Evolutionary conservation across 108 stramenopile genomes (phyloP).

Genomic region (Aurantiochytrium sp.): DNA sequence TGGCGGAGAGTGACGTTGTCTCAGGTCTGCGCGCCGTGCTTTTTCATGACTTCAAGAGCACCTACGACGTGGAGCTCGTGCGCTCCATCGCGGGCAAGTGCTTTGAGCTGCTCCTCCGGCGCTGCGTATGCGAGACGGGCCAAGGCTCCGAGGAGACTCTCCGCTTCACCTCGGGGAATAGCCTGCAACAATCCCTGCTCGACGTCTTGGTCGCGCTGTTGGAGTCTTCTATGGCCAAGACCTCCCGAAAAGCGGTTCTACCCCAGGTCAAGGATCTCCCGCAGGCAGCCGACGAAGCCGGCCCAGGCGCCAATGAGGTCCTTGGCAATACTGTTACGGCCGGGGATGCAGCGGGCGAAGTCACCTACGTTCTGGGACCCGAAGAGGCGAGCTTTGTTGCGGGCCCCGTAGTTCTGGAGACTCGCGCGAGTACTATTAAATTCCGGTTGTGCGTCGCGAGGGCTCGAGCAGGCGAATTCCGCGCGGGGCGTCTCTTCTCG

Average conservation of each 20-base stretch:
- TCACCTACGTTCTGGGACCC: background rate
- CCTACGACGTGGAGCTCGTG: background rate
- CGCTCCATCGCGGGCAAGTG: background rate
- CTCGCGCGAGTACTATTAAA: background rate
- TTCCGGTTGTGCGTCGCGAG: background rate
- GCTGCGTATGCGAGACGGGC: conserved; percentile 6
- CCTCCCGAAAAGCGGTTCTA: background rate
- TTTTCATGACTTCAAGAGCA: background rate
- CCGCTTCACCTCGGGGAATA: conserved; percentile 2
- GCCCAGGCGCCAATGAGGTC: too few species aligned
- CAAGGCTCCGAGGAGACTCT: background rate
- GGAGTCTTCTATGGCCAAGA: background rate
- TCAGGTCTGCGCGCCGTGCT: background rate
- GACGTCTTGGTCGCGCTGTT: background rate
- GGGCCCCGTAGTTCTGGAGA: background rate
- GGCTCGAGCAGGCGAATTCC: background rate
- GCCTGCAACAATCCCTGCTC: conserved; percentile 12
- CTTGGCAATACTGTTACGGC: too few species aligned
- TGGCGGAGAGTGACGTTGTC: background rate
- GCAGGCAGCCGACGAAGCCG: too few species aligned
- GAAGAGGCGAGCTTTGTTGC: background rate
- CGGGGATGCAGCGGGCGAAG: too few species aligned
- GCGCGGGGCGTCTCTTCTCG: background rate
- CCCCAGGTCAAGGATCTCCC: too few species aligned
- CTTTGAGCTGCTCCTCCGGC: conserved; percentile 17